Evolutionary conservation across 805 yeast species (phyloP), one percentile per base, ranked within the genome.

Genomic region (Myxozyma geophila): DNA sequence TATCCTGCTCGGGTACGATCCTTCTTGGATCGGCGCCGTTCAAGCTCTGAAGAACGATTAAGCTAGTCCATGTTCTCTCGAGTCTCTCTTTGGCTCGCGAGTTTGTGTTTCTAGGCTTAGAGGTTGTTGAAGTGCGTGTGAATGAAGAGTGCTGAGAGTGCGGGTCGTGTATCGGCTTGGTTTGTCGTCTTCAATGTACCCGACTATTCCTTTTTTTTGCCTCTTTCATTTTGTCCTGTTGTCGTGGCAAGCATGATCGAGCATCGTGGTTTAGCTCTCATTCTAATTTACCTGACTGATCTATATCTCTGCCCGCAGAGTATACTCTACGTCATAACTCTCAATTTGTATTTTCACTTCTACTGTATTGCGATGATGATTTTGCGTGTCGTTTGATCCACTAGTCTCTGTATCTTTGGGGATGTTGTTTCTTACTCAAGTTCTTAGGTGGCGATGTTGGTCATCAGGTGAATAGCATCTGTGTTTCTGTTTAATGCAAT

Each of bases 361-460:
- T 23, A 23, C 13, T 55, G 56, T 60, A 37, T 17, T 55, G 54
- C 44, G 54, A 51, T 51, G 54, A 51, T 51, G 54, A 51, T 37
- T 43, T 39, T 51, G 54, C 44, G 54, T 37, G 54, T 51, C 54
- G 54, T 47, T 51, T 8, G 35, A n/a, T 51, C 54, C 46, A 51
- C 54, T 36, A 37, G 39, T 21, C 51, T 47, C 8, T 53, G 56
- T 21, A 28, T 49, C 21, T 33, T 33, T 46, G 63, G 67, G 53
- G 58, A 41, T 50, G 56, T 44, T 37, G 60, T 54, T 60, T 63
- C 64, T 59, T 55, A 64, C 64, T 35, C 21, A 36, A 44, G 55
- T 63, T 54, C 48, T 37, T 67, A 67, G 70, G 71, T 61, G 71
- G 71, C 64, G 67, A 62, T 51, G 46, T 63, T 60, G 71, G 71